Evolutionary conservation across 345 rosid species (phyloP).

Genomic region (Trapa bicornis): DNA sequence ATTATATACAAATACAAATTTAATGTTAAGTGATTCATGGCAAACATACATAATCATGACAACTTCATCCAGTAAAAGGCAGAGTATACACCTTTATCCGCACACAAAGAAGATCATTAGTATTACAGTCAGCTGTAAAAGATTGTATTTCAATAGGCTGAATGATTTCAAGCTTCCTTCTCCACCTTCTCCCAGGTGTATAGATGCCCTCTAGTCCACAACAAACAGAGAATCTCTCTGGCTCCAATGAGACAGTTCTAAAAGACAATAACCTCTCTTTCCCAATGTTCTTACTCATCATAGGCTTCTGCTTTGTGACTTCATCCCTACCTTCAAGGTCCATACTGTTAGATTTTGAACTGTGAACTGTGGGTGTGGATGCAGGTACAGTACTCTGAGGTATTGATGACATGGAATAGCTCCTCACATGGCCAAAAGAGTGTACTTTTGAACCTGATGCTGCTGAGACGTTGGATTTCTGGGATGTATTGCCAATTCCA

Average conservation of each 20-base stretch:
- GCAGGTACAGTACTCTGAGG: constrained; percentile 65
- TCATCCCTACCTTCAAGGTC: constrained; percentile 72
- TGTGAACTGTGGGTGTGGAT: constrained; percentile 47
- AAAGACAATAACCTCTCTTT: constrained; percentile 68
- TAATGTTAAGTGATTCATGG: neutral
- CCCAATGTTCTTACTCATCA: constrained; percentile 32
- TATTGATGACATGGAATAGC: constrained; percentile 93
- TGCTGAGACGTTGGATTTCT: constrained; percentile 31
- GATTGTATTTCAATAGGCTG: constrained; percentile 84
- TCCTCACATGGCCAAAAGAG: constrained; percentile 78
- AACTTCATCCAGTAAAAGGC: neutral
- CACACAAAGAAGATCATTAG: constrained; percentile 88
- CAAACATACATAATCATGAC: neutral
- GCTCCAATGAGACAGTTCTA: constrained; percentile 77
- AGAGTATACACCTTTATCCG: constrained; percentile 71
- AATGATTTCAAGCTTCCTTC: constrained; percentile 78
- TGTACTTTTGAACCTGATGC: constrained; percentile 79
- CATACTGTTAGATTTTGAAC: constrained; percentile 52
- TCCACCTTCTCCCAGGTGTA: constrained; percentile 90
- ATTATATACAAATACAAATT: constrained; percentile 1
- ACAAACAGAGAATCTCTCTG: constrained; percentile 77
- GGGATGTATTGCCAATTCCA: constrained; percentile 39
- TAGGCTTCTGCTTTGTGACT: constrained; percentile 37
- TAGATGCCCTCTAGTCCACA: constrained; percentile 94
- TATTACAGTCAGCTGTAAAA: constrained; percentile 76